These are phyloP conservation scores for Syzygium aromaticum DNA, from an alignment of 345 rosid genomes.

Conservation along the genomic window DNA sequence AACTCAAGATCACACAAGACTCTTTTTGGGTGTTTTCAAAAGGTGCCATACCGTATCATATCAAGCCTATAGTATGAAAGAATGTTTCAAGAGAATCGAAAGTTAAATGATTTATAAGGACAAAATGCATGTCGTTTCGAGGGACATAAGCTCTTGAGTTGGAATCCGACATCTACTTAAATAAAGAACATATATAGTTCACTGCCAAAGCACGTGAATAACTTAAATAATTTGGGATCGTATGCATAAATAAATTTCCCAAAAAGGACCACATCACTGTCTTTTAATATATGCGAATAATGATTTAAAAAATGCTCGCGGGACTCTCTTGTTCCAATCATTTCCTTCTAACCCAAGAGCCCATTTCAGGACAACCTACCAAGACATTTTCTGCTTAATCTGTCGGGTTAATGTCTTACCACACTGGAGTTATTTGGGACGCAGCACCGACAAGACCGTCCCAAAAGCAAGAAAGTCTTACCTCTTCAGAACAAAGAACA, in stretches of 20 bases:
- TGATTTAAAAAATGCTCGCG: neutral
- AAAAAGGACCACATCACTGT: neutral
- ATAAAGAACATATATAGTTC: too few species aligned
- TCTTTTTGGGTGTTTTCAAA: neutral
- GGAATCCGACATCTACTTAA: neutral
- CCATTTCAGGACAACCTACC: neutral
- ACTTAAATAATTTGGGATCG: neutral
- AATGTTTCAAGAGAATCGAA: neutral
- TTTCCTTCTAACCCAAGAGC: neutral
- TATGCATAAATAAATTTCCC: neutral
- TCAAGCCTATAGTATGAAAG: neutral
- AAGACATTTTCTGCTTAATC: neutral
- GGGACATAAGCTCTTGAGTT: neutral
- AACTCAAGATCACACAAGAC: neutral
- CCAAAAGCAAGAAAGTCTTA: neutral
- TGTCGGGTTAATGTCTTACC: neutral
- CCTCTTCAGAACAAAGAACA: neutral
- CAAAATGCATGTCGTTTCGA: accelerated
- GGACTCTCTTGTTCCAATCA: neutral
- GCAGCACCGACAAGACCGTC: neutral
- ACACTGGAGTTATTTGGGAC: neutral
- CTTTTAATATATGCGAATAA: neutral
- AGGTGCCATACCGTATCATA: neutral
- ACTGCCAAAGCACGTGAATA: accelerated
- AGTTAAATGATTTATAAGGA: neutral